These are phyloP conservation scores for Sporothrix euskadiensis DNA, from an alignment of 2,329 filamentous ascomycete genomes.

Conservation along the genomic window DNA sequence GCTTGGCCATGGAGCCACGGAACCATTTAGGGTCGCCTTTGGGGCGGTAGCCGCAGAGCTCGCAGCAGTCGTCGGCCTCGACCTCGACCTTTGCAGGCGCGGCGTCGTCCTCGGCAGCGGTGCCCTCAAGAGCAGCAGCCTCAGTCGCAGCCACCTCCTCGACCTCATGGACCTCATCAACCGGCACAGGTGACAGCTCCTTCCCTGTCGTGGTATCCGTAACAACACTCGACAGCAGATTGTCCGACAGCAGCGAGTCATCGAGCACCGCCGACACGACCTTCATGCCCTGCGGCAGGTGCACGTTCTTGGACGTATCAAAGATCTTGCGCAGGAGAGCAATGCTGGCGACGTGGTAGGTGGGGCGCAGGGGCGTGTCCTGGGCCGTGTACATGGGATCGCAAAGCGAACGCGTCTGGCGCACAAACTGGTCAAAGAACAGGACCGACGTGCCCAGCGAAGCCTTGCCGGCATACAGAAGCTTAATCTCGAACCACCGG, in stretches of 20 bases:
- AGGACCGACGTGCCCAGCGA: conserved; percentile 39
- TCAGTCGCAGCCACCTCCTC: background rate
- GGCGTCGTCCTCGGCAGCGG: background rate
- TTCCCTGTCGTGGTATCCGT: conserved; percentile 5
- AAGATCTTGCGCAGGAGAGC: conserved; percentile 43
- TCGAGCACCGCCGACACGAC: conserved; percentile 11
- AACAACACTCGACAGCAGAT: conserved; percentile 2
- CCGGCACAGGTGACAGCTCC: background rate
- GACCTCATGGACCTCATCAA: background rate
- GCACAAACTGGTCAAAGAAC: conserved; percentile 48
- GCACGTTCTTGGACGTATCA: conserved; percentile 9
- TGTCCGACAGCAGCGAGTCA: conserved; percentile 1
- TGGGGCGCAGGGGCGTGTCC: conserved; percentile 40
- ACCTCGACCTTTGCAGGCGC: conserved; percentile 27
- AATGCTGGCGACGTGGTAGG: conserved; percentile 48
- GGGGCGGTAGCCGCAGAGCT: conserved; percentile 56
- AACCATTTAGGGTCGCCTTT: conserved; percentile 61
- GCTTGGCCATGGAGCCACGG: conserved; percentile 59
- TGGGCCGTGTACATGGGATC: conserved; percentile 47
- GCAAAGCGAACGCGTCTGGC: conserved; percentile 46
- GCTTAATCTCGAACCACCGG: conserved; percentile 53
- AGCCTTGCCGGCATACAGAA: conserved; percentile 53
- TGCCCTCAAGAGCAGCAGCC: background rate
- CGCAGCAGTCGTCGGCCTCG: conserved; percentile 51
- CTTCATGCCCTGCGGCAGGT: conserved; percentile 15